Base-by-base conservation (phyloP, 129 eudicot genomes). In the Lonicera japonica region DNA sequence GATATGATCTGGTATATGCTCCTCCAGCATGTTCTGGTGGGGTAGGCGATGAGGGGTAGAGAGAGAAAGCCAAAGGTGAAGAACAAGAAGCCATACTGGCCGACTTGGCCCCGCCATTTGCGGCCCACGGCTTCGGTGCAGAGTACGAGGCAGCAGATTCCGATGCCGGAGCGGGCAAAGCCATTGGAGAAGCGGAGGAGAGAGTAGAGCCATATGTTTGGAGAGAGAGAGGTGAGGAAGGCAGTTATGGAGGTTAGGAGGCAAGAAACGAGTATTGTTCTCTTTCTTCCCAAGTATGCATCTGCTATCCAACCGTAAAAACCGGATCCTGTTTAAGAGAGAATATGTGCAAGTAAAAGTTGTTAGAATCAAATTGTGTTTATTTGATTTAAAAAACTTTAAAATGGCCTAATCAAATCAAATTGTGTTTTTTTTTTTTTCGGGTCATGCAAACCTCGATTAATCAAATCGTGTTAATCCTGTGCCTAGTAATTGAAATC, bases 41-140 rank as follows among this genome's bases (percentile, higher is more conserved):
- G 73, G 22, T 77, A 81, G 11, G 87, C 83, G 1, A 81, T 77
- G 11, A 70, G 11, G 10, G 87, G 87, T 0, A 81, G 57, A 5
- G 87, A 81, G 12, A 77, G 62, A 38, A 73, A 81, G 45, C 87
- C 87, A 4, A 68, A 56, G 0, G 87, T 75, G 76, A 77, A 81
- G 71, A 73, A 77, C 64, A 81, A 73, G 66, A 81, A 81, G 22
- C 87, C 87, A 21, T 48, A 69, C 15, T 72, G 74, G 39, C 87
- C 80, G 1, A 81, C 83, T 65, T 81, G 87, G 50, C 77, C 87
- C 0, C 77, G 83, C 80, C 80, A 70, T 21, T 66, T 56, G 19
- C 77, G 67, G n/a, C 83, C 87, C 5, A 81, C 76, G 25, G 73
- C 77, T 54, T 77, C 87, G 4, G 83, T 77, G 21, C 80, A 67